phyloP scores from a whole-genome alignment of 257 asterid genomes.

The Lycium ferocissimum region DNA sequence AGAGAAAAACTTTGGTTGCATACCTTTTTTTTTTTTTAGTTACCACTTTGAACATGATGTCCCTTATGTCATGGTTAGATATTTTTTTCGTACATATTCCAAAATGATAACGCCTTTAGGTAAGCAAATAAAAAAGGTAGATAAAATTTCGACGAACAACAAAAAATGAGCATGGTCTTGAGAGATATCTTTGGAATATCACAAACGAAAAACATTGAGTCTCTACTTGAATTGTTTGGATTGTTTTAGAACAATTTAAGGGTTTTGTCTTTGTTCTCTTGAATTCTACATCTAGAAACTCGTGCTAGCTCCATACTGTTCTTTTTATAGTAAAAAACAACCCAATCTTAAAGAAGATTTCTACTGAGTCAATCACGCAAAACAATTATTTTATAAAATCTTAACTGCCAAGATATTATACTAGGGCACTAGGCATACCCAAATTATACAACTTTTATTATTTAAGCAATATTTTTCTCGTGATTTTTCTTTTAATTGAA shows the following conservation, averaged over 20 bases:
- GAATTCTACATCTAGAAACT: not conserved
- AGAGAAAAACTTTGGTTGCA: not conserved
- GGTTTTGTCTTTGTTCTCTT: not conserved
- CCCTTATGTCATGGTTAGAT: not conserved
- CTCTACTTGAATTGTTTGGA: constrained; percentile 7
- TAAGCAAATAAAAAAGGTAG: not conserved
- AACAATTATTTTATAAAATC: constrained; percentile 1
- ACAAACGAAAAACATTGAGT: not conserved
- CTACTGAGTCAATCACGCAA: not conserved
- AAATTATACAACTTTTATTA: not conserved
- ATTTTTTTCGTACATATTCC: too few species aligned
- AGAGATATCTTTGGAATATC: not conserved
- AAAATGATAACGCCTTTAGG: not conserved
- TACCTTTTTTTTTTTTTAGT: not conserved
- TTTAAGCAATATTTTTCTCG: not conserved
- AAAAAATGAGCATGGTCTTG: not conserved
- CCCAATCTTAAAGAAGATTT: constrained; percentile 1
- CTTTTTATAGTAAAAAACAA: not conserved
- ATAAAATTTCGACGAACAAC: not conserved
- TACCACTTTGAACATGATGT: not conserved
- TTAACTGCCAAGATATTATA: not conserved
- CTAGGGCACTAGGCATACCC: not conserved
- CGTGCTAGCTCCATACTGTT: not conserved
- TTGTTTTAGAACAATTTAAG: not conserved
- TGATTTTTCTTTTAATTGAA: not conserved